Evolutionary conservation across 305 asterid genomes (phyloP).

Genomic region (Fraxinus platypoda): DNA sequence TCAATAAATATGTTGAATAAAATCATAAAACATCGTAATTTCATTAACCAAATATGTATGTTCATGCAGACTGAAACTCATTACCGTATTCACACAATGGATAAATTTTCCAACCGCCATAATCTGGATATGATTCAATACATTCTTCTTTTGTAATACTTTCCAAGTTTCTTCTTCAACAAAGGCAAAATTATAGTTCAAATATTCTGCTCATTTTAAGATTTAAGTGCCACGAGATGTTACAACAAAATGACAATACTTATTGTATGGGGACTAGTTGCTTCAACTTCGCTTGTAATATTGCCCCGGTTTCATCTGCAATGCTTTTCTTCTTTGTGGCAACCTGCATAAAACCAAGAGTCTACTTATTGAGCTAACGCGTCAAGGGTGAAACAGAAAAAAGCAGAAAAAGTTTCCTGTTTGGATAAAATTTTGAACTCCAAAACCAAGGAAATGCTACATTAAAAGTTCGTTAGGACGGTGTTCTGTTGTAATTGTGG

Average conservation of each 20-base stretch:
- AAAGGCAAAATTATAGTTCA: not conserved
- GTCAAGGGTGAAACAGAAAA: slow-evolving; percentile 12
- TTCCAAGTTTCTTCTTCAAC: not conserved
- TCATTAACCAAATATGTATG: not conserved
- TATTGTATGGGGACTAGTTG: slow-evolving; percentile 53
- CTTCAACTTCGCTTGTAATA: slow-evolving; percentile 63
- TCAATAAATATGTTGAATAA: not conserved
- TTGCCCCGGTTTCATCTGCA: slow-evolving; percentile 65
- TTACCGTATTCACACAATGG: not conserved
- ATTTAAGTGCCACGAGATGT: not conserved
- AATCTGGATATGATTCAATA: not conserved
- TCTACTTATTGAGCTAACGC: not conserved
- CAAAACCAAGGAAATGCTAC: slow-evolving; percentile 6
- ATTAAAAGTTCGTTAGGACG: not conserved
- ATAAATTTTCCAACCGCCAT: not conserved
- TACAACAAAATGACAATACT: not conserved
- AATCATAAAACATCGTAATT: not conserved
- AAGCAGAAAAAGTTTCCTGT: not conserved
- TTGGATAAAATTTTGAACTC: not conserved
- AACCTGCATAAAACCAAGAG: slow-evolving; percentile 50
- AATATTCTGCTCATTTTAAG: not conserved
- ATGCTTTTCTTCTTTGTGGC: slow-evolving; percentile 73
- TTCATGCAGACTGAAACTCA: not conserved
- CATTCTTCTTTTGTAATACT: not conserved
- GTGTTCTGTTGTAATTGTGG: not conserved